Conservation (phyloP, 148 eudicot genomes). For the Talinum fruticosum region DNA sequence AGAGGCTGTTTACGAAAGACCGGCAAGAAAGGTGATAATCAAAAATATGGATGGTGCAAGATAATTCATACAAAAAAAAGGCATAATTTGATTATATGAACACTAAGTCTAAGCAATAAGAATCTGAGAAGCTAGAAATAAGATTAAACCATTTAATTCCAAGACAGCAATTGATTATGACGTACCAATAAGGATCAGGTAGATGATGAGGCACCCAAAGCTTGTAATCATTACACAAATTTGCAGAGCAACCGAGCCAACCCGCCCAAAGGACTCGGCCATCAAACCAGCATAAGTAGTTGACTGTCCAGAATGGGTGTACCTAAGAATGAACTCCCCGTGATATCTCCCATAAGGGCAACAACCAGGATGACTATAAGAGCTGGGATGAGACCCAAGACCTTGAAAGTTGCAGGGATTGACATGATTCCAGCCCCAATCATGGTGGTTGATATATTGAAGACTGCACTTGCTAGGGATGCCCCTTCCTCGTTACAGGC, state of each 20-base stretch:
- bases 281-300: conserved; percentile 65
- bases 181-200: conserved; percentile 76
- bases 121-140: not conserved
- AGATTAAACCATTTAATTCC: not conserved
- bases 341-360: conserved; percentile 57
- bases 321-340: conserved; percentile 72
- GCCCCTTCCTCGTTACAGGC: conserved; percentile 21
- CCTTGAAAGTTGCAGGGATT: conserved; percentile 89
- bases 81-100: not conserved
- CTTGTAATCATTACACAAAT: conserved; percentile 65
- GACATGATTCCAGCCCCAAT: conserved; percentile 94
- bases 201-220: conserved; percentile 71
- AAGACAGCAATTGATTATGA: not conserved
- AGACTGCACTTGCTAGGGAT: conserved; percentile 61
- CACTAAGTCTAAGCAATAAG: not conserved
- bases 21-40: too few relatives aligned
- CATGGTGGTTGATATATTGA: conserved; percentile 82
- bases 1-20: not conserved
- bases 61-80: too few relatives aligned
- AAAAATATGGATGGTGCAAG: too few relatives aligned
- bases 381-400: conserved; percentile 68
- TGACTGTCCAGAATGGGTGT: conserved; percentile 52
- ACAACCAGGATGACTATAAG: conserved; percentile 45
- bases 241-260: conserved; percentile 64
- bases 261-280: conserved; percentile 79